These are phyloP conservation scores for Neurospora intermedia DNA, from an alignment of 495 filamentous ascomycete genomes.

Conservation along the genomic window DNA sequence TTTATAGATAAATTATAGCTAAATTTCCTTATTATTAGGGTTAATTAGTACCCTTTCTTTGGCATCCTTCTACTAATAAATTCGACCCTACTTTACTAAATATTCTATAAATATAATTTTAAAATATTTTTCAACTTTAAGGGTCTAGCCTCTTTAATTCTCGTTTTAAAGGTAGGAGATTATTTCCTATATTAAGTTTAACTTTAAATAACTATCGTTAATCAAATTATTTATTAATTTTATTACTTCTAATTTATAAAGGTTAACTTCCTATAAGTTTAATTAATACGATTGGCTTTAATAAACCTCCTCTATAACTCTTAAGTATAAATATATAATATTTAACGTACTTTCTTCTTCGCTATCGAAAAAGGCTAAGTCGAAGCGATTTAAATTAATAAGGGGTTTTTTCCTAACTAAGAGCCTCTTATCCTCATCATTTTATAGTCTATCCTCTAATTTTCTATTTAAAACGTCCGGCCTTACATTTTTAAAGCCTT, in stretches of 20 bases:
- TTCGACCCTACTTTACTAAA: neutral
- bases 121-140: neutral
- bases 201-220: neutral
- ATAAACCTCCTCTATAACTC: neutral
- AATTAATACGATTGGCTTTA: neutral
- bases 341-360: too few species aligned
- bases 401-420: too few species aligned
- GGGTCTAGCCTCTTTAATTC: fast-evolving
- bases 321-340: neutral
- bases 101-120: fast-evolving
- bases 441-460: too few species aligned
- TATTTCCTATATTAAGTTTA: neutral
- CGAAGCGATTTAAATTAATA: too few species aligned
- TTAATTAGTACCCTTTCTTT: neutral
- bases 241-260: neutral
- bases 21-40: neutral
- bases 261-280: neutral
- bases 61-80: neutral
- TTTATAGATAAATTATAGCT: neutral
- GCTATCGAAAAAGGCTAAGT: too few species aligned
- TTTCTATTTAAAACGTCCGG: too few species aligned
- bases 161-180: neutral
- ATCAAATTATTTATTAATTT: neutral
- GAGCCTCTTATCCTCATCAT: too few species aligned
- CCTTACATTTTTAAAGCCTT: too few species aligned